A percentile compares a stretch with the other conserved stretches of the same genome.
These are phyloP conservation scores for Sordaria brevicollis DNA, from an alignment of 495 filamentous ascomycete genomes.

Conservation along the genomic window DNA sequence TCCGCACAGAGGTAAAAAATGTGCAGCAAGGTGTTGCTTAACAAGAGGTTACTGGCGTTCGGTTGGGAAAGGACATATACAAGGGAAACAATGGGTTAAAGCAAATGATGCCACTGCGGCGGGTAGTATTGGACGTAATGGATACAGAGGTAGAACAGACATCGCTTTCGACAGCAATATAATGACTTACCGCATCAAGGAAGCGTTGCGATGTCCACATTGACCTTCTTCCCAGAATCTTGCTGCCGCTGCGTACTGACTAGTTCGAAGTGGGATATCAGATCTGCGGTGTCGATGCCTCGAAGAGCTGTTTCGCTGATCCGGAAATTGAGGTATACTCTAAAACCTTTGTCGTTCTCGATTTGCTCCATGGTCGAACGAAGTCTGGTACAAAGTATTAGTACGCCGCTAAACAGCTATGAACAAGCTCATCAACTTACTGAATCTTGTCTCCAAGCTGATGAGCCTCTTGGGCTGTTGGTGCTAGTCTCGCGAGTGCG, in stretches of 20 bases:
- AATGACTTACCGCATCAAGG: neutral
- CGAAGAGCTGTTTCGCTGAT: slow-evolving; percentile 13
- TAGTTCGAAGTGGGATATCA: slow-evolving; percentile 20
- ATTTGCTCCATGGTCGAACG: slow-evolving; percentile 7
- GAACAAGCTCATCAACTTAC: slow-evolving; percentile 17
- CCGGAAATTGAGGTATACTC: slow-evolving; percentile 20
- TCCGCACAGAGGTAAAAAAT: no score
- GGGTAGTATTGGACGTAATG: neutral
- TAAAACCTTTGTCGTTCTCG: slow-evolving; percentile 16
- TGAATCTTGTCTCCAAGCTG: slow-evolving; percentile 16
- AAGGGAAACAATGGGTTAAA: neutral
- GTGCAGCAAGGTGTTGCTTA: no score
- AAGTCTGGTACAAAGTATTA: slow-evolving; percentile 16
- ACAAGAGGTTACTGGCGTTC: neutral
- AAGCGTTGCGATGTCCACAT: slow-evolving; percentile 7
- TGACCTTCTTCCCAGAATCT: slow-evolving; percentile 12
- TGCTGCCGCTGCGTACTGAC: slow-evolving; percentile 18
- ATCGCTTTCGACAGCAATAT: neutral
- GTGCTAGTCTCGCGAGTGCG: slow-evolving; percentile 23
- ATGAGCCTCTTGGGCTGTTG: slow-evolving; percentile 16
- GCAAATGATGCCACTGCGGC: neutral
- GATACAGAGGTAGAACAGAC: neutral
- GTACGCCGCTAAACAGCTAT: neutral
- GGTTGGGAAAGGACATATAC: neutral
- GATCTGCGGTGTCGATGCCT: slow-evolving; percentile 13